These are phyloP conservation scores for Quercus suber DNA, from an alignment of 306 rosid species.

Conservation along the genomic window DNA sequence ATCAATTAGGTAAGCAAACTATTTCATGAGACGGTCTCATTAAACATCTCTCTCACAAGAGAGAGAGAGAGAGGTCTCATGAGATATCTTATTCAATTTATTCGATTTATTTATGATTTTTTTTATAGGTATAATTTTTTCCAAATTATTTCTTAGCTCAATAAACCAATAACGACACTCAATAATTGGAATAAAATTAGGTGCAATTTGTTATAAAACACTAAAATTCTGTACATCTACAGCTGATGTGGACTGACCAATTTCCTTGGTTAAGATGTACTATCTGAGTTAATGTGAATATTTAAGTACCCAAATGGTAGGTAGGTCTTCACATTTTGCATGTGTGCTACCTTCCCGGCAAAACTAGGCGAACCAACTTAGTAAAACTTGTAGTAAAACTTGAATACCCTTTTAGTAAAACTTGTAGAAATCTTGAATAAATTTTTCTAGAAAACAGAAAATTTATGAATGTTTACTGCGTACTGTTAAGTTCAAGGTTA, in stretches of 20 bases:
- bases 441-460: background rate
- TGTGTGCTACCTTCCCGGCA: background rate
- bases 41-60: no score
- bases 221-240: background rate
- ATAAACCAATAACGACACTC: background rate
- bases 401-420: background rate
- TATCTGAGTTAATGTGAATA: background rate
- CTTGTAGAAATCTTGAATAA: background rate
- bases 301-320: constrained; percentile 1
- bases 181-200: background rate
- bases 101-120: no score
- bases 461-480: background rate
- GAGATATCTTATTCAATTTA: no score
- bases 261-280: background rate
- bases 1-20: no score
- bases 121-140: no score
- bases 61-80: no score
- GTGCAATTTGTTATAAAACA: no score
- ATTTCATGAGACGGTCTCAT: no score
- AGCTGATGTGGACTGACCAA: background rate
- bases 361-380: constrained; percentile 4
- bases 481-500: no score
- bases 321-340: constrained; percentile 24
- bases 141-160: no score
- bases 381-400: no score